phyloP scores from a whole-genome alignment of 2,329 filamentous ascomycete genomes.

The Hymenoscyphus albidus region DNA sequence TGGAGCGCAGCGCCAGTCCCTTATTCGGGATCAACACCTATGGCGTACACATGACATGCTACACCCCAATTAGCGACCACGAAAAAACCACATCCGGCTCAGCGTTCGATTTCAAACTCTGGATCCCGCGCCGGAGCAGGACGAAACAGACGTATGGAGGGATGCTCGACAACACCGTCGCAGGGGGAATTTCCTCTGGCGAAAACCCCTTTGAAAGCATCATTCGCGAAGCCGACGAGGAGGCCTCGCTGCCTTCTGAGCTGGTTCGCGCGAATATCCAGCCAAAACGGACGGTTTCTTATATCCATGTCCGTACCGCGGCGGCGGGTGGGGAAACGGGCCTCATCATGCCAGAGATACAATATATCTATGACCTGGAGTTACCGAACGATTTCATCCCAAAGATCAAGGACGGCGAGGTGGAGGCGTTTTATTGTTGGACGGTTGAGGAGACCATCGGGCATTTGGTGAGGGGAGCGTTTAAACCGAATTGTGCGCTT shows the following conservation, averaged over 20 bases:
- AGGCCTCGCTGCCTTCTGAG: slow-evolving; percentile 72
- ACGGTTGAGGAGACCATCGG: slow-evolving; percentile 68
- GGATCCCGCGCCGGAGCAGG: slow-evolving; percentile 74
- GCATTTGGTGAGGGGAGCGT: slow-evolving; percentile 67
- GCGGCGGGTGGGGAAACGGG: slow-evolving; percentile 75
- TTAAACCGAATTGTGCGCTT: slow-evolving; percentile 89
- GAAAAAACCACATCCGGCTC: slow-evolving; percentile 36
- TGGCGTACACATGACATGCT: slow-evolving; percentile 78
- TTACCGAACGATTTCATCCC: slow-evolving; percentile 65
- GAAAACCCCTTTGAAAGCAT: slow-evolving; percentile 79
- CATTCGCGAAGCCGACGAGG: slow-evolving; percentile 82
- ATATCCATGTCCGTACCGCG: slow-evolving; percentile 75
- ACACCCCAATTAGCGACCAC: slow-evolving; percentile 43
- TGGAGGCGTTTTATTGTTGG: slow-evolving; percentile 77
- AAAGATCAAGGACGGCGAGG: slow-evolving; percentile 81
- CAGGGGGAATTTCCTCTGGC: slow-evolving; percentile 74
- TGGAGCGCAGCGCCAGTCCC: slow-evolving; percentile 71
- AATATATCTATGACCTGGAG: slow-evolving; percentile 89
- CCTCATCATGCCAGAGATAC: slow-evolving; percentile 82
- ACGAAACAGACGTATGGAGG: slow-evolving; percentile 82
- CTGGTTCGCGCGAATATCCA: slow-evolving; percentile 60
- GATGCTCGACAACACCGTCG: slow-evolving; percentile 95
- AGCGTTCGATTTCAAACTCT: slow-evolving; percentile 64
- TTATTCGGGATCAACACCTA: slow-evolving; percentile 75
- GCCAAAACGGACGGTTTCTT: slow-evolving; percentile 70